Evolutionary conservation across 768 basidiomycete genomes (phyloP), one percentile per base, ranked within the genome.

Genomic region (Mrakia gelida): DNA sequence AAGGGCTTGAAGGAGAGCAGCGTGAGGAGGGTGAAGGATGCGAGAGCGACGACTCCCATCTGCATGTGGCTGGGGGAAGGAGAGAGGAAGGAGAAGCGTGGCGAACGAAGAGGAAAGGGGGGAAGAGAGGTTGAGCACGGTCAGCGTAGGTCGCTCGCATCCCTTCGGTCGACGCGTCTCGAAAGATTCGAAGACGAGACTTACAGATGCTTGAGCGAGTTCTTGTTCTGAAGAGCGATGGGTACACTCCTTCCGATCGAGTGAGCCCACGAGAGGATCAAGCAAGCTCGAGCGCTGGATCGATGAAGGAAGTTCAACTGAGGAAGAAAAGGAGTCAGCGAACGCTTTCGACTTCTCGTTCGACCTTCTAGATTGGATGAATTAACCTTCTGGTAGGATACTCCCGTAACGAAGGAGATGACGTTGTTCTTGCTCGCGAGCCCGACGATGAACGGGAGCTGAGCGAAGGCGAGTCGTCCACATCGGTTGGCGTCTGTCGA

Each of bases 371-470:
- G 52, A 11, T 54, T 59, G 3, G 9, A 59, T 2, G 18, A 38
- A 72, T 65, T 5, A 28, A 78, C 77, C 79, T 87, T 88, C 81
- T 90, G 89, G 79, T 89, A 88, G 13, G 87, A 83, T 45, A 90
- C 82, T 8, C 89, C 89, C 16, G 88, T 89, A 70, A 89, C 70
- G 81, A 88, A 86, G 10, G 88, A 89, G 41, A 89, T 82, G 28
- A 89, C 81, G 76, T 90, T 90, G 82, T 91, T 90, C 84, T 88
- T 88, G 79, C 88, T 88, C 1, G 89, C 89, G 34, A 91, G 86
- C 2, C 87, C 89, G 23, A 87, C 86, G 81, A 90, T 84, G 30
- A 91, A 32, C 38, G 54, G 43, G 9, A 62, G 61, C 62, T 65
- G 77, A 4, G 56, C 34, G 54, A 74, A 78, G n/a, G 65, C 71